Evolutionary conservation across 2,329 filamentous ascomycete species (phyloP).

Genomic region (Penicillium crustosum): DNA sequence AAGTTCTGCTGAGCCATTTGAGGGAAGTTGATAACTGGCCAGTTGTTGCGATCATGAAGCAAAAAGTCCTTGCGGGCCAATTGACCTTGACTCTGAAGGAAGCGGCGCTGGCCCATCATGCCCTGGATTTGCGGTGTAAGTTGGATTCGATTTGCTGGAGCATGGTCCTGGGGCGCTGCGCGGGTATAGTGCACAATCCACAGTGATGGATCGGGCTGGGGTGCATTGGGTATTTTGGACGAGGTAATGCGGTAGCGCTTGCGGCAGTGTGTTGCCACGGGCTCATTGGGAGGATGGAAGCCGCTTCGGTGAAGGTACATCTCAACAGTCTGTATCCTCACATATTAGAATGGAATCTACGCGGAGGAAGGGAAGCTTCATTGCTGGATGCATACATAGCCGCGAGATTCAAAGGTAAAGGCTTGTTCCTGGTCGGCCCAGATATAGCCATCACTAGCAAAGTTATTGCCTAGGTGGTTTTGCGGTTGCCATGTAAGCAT

Average conservation of each 20-base stretch:
- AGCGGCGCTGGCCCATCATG: slow-evolving; percentile 51
- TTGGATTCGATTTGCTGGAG: slow-evolving; percentile 63
- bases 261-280: slow-evolving; percentile 72
- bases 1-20: slow-evolving; percentile 53
- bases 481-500: slow-evolving; percentile 87
- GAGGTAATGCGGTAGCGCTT: slow-evolving; percentile 81
- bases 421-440: slow-evolving; percentile 81
- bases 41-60: slow-evolving; percentile 83
- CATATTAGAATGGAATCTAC: slow-evolving; percentile 5
- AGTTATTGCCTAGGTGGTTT: slow-evolving; percentile 67
- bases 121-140: slow-evolving; percentile 44
- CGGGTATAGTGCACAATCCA: slow-evolving; percentile 91
- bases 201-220: slow-evolving; percentile 73
- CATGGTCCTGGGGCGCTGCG: slow-evolving; percentile 69
- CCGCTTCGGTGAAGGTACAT: slow-evolving; percentile 81
- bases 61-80: slow-evolving; percentile 91
- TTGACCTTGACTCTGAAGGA: slow-evolving; percentile 71
- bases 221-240: slow-evolving; percentile 66
- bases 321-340: slow-evolving; percentile 70
- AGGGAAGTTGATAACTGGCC: slow-evolving; percentile 79
- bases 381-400: slow-evolving; percentile 55
- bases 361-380: background rate
- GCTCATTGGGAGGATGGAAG: slow-evolving; percentile 71
- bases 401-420: slow-evolving; percentile 70
- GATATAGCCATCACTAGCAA: slow-evolving; percentile 87